Percentiles rank a stretch among this genome's conserved stretches.
phyloP scores from a whole-genome alignment of 2,329 filamentous ascomycete genomes.

The Elsinoe necatrix region DNA sequence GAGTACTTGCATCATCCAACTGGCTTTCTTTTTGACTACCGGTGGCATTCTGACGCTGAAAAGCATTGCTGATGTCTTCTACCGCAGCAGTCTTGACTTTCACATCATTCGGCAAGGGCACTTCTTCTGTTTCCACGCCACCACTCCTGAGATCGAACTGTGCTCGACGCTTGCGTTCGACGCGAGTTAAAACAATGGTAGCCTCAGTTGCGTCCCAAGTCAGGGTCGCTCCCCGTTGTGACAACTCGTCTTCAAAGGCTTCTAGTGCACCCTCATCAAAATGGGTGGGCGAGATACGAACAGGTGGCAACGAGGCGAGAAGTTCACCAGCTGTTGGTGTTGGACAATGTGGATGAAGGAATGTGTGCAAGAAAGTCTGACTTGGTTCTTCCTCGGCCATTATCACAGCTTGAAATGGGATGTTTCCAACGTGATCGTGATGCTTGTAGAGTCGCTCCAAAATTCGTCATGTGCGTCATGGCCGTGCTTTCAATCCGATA shows the following conservation, averaged over 20 bases:
- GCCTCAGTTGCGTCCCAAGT: slow-evolving; percentile 68
- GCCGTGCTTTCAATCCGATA: neutral
- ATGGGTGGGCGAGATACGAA: slow-evolving; percentile 67
- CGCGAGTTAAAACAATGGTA: slow-evolving; percentile 63
- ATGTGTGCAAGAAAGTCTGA: neutral
- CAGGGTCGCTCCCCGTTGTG: slow-evolving; percentile 46
- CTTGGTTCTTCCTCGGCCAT: neutral
- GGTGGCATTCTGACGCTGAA: neutral
- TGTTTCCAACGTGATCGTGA: neutral
- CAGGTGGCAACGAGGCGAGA: slow-evolving; percentile 47
- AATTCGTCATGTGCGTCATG: neutral
- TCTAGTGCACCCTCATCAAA: slow-evolving; percentile 56
- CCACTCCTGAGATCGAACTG: slow-evolving; percentile 66
- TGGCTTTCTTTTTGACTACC: neutral
- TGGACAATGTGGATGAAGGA: neutral
- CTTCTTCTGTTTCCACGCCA: slow-evolving; percentile 52
- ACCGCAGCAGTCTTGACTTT: slow-evolving; percentile 23
- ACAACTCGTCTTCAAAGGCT: slow-evolving; percentile 55
- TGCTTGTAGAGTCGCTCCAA: neutral
- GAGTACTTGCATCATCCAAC: slow-evolving; percentile 28
- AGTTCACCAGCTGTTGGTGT: slow-evolving; percentile 17
- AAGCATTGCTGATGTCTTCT: slow-evolving; percentile 19
- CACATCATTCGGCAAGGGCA: slow-evolving; percentile 27
- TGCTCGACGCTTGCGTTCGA: slow-evolving; percentile 61
- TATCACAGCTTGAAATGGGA: neutral